These are phyloP conservation scores for Salinomyces thailandicus DNA, from an alignment of 2,329 filamentous ascomycete species.

Conservation along the genomic window DNA sequence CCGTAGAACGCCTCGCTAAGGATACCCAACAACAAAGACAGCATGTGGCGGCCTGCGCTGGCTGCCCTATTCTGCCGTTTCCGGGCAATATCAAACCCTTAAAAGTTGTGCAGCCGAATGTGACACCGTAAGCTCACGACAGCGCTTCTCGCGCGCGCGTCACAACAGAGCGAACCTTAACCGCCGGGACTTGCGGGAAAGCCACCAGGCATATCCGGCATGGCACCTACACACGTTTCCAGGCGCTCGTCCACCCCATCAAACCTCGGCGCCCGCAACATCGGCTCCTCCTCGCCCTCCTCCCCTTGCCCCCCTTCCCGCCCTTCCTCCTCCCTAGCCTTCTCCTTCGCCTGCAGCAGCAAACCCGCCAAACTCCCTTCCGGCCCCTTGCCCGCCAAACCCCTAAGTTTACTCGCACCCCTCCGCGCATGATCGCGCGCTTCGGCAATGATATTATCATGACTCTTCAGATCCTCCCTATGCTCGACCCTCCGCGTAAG, in stretches of 20 bases:
- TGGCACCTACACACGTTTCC: too few relatives aligned
- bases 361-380: conserved; percentile 2
- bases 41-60: too few relatives aligned
- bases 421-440: background rate
- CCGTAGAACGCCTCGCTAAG: too few relatives aligned
- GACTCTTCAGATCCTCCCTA: conserved; percentile 27
- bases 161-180: too few relatives aligned
- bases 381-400: background rate
- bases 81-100: too few relatives aligned
- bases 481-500: conserved; percentile 41
- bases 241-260: conserved; percentile 1
- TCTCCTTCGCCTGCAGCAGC: conserved; percentile 4
- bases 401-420: conserved; percentile 1
- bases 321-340: conserved; percentile 1
- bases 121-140: too few relatives aligned
- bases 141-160: too few relatives aligned
- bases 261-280: conserved; percentile 3
- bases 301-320: background rate
- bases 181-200: too few relatives aligned
- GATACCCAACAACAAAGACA: too few relatives aligned
- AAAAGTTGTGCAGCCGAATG: too few relatives aligned
- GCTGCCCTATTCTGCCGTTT: too few relatives aligned
- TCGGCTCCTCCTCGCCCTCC: conserved; percentile 2
- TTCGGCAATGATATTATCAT: conserved; percentile 17
- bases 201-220: too few relatives aligned